Evolutionary conservation across 1,284 basidiomycete genomes (phyloP), one percentile per base, ranked within the genome.

Genomic region (Trichosporon sp.): DNA sequence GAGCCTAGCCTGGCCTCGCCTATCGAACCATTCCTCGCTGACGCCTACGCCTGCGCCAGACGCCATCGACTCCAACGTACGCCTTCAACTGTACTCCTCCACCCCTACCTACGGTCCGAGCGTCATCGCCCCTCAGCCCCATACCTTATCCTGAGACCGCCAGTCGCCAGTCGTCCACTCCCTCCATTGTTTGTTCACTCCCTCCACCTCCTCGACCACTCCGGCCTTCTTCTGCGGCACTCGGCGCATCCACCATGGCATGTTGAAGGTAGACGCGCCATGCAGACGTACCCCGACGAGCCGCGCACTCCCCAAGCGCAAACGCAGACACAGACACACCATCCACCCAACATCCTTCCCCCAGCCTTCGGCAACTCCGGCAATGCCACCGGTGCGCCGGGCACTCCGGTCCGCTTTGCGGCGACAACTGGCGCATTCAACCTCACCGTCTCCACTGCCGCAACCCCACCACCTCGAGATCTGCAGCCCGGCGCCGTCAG

Each of bases 361-460:
- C 59, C 59, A 5, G 66, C 66, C 46, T 63, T 63, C 59, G 59
- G 59, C 66, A 51, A 54, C 21, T 48, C 31, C 11, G 64, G 21
- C 59, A 32, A 67, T 43, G 48, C 46, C 46, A 14, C 65, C 43
- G 40, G 54, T 19, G 48, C 32, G 8, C 51, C 51, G 66, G 46
- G 26, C 12, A 59, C 66, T 3, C 32, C 66, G 14, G 59, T 75
- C 10, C 69, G 78, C 6, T 81, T 81, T 66, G 77, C 78, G 7
- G 72, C 80, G 1, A 76, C 76, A 4, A 77, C 77, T 11, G 80
- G 80, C 65, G 81, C 81, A 10, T 83, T 83, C 70, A 78, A 79
- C 0, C 70, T 70, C 10, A 59, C 65, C 16, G 54, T 64, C 8
- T 56, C 70, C 3, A 48, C 67, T 4, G 38, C 61, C 8, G 16